These are phyloP conservation scores for Bremia lactucae DNA, from an alignment of 352 stramenopile genomes.

Conservation along the genomic window DNA sequence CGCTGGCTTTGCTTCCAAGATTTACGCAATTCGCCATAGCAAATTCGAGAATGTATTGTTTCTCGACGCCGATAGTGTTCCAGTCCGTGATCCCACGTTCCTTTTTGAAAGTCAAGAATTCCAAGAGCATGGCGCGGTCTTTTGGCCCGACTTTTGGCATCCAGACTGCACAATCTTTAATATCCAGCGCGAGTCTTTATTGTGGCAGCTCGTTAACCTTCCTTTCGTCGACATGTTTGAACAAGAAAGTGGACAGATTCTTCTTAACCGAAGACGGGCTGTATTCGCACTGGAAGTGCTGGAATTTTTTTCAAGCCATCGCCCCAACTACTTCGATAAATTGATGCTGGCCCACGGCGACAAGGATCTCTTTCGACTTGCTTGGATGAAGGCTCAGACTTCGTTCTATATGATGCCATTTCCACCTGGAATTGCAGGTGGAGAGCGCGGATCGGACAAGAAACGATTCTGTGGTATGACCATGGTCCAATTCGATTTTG, in stretches of 20 bases:
- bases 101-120: constrained; percentile 49
- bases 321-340: constrained; percentile 45
- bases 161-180: constrained; percentile 63
- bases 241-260: constrained; percentile 63
- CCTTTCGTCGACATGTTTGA: constrained; percentile 67
- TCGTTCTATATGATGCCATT: constrained; percentile 53
- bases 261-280: constrained; percentile 40
- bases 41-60: constrained; percentile 65
- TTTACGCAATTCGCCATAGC: constrained; percentile 54
- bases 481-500: constrained; percentile 59
- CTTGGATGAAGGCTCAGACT: constrained; percentile 58
- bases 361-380: constrained; percentile 73
- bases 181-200: constrained; percentile 40
- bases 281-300: constrained; percentile 38
- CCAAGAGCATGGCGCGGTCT: constrained; percentile 31
- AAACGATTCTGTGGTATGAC: constrained; percentile 58
- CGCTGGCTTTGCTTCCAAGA: constrained; percentile 52
- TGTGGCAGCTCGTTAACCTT: constrained; percentile 60
- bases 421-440: constrained; percentile 32
- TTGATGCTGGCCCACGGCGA: constrained; percentile 59
- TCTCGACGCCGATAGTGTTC: constrained; percentile 60
- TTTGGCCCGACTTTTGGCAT: constrained; percentile 77
- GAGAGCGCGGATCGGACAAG: constrained; percentile 19
- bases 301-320: constrained; percentile 52
- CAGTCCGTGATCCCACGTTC: constrained; percentile 50